These are phyloP conservation scores for Ormosia semicastrata DNA, from an alignment of 306 rosid genomes.

Conservation along the genomic window DNA sequence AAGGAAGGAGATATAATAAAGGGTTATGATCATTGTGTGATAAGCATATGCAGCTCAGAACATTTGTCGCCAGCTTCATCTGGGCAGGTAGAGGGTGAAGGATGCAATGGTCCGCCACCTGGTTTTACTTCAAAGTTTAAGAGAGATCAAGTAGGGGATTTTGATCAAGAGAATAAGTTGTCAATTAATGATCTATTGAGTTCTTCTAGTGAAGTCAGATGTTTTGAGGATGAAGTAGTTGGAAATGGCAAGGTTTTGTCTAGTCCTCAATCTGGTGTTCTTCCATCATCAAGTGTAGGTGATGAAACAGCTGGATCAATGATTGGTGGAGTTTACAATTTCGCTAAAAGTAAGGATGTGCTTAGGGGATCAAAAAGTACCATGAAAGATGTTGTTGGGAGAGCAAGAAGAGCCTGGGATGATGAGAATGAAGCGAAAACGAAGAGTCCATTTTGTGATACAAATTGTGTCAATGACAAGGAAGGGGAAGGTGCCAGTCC, in stretches of 20 bases:
- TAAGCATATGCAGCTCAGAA: not conserved
- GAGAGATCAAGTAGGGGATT: not conserved
- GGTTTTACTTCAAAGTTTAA: not conserved
- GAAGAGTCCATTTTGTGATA: not conserved
- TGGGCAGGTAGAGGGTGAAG: not conserved
- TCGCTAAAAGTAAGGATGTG: not conserved
- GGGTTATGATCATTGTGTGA: not conserved
- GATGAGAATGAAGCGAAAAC: not conserved
- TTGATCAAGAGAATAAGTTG: not conserved
- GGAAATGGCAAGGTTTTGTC: not conserved
- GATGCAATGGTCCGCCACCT: not conserved
- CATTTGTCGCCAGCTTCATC: not conserved
- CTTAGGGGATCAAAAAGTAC: not conserved
- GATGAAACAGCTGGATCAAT: not conserved
- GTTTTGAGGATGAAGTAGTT: not conserved
- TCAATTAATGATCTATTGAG: not conserved
- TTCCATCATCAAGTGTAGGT: not conserved
- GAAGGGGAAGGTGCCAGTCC: not conserved
- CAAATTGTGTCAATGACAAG: not conserved
- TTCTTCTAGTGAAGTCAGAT: not conserved
- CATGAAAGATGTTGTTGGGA: not conserved
- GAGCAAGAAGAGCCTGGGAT: not conserved
- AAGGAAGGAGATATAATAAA: not conserved
- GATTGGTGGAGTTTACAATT: not conserved
- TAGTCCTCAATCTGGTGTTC: not conserved